Percentiles rank a stretch among this genome's conserved stretches.
These are phyloP conservation scores for Coemansia sp. DNA, from an alignment of 192 early-diverging fungal genomes.

Conservation along the genomic window DNA sequence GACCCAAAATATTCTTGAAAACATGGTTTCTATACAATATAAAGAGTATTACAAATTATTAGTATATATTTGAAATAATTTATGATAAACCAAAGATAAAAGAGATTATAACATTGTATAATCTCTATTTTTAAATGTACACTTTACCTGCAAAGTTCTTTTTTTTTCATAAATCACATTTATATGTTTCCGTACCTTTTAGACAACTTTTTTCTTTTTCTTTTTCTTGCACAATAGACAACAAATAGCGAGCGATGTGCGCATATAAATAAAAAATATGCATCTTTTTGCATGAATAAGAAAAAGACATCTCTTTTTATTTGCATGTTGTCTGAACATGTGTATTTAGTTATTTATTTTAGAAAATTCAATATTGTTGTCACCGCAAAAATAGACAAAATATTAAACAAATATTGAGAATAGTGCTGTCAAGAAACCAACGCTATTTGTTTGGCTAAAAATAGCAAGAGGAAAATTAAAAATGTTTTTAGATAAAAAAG, in stretches of 20 bases:
- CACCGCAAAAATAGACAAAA: too few species aligned
- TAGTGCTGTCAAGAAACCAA: too few species aligned
- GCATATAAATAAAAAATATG: background rate
- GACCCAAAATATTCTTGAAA: too few species aligned
- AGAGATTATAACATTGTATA: background rate
- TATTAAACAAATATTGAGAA: too few species aligned
- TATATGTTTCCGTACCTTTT: background rate
- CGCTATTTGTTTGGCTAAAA: background rate
- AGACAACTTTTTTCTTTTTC: background rate
- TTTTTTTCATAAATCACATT: background rate
- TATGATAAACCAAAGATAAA: background rate
- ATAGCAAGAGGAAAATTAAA: background rate
- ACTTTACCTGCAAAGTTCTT: too few species aligned
- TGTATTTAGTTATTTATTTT: too few species aligned
- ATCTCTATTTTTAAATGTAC: too few species aligned
- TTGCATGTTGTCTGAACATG: too few species aligned
- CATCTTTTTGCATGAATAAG: background rate
- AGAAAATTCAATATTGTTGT: too few species aligned
- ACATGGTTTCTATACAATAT: background rate
- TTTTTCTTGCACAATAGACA: constrained; percentile 1
- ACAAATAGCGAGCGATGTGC: background rate
- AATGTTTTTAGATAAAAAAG: background rate
- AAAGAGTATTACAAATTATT: background rate
- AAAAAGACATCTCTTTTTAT: background rate
- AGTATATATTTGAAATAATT: background rate